Percentiles rank a stretch among this genome's conserved stretches.
These are phyloP conservation scores for Crithidia fasciculata DNA, from an alignment of 208 protist species.

Conservation along the genomic window DNA sequence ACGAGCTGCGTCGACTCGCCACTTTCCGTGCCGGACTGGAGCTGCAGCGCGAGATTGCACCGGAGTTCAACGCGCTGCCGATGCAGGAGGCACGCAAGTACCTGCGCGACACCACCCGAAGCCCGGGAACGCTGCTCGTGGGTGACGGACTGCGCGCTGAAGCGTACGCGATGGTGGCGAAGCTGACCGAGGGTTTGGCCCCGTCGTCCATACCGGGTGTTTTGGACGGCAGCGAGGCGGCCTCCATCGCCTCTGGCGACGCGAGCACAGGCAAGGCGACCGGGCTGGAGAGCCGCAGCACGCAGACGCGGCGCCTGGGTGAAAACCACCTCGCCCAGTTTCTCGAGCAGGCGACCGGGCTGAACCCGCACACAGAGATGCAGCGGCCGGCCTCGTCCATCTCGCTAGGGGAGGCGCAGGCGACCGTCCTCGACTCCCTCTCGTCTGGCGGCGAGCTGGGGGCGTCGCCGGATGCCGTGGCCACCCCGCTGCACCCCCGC, in stretches of 20 bases:
- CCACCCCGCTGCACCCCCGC: slow-evolving; percentile 9
- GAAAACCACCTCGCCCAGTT: slow-evolving; percentile 56
- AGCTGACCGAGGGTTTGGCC: slow-evolving; percentile 54
- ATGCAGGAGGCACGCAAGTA: slow-evolving; percentile 72
- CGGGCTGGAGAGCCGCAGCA: slow-evolving; percentile 21
- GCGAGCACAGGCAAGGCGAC: not conserved
- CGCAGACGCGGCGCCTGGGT: slow-evolving; percentile 18
- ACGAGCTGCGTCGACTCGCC: slow-evolving; percentile 67
- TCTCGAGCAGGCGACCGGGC: slow-evolving; percentile 67
- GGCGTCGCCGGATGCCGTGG: slow-evolving; percentile 24
- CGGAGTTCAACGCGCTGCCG: slow-evolving; percentile 79
- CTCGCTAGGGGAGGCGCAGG: slow-evolving; percentile 56
- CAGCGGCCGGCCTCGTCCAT: slow-evolving; percentile 28
- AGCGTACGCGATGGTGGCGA: slow-evolving; percentile 58
- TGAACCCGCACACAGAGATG: slow-evolving; percentile 44
- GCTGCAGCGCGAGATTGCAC: slow-evolving; percentile 80
- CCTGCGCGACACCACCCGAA: slow-evolving; percentile 74
- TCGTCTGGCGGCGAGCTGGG: slow-evolving; percentile 27
- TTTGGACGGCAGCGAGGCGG: slow-evolving; percentile 26
- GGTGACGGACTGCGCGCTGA: slow-evolving; percentile 66
- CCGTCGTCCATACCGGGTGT: slow-evolving; percentile 40
- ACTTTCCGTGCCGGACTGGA: slow-evolving; percentile 71
- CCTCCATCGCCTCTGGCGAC: slow-evolving; percentile 10
- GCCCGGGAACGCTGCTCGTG: slow-evolving; percentile 53
- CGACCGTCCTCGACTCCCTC: slow-evolving; percentile 44